Base-by-base conservation (phyloP, 2,329 filamentous ascomycete species). In the Microdochium paspali region DNA sequence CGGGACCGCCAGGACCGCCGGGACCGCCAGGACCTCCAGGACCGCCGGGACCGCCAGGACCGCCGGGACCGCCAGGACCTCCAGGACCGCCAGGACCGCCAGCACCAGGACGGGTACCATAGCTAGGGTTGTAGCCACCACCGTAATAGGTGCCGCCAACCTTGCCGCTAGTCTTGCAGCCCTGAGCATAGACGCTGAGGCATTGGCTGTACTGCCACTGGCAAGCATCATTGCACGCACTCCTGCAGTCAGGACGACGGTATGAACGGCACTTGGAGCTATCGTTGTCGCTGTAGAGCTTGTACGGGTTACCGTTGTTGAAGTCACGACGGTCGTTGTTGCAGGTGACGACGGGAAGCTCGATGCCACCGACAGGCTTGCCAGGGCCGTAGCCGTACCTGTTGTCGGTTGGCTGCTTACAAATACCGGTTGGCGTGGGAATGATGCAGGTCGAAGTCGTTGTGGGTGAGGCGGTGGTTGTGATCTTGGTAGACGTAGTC, bases 361-460 rank as follows among this genome's bases (percentile, higher is more conserved):
- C 61, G 46, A 80, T 77, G 50, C 65, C 69, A 44, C 73, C 76
- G 15, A 78, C 72, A 2, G 73, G 69, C 45, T 68, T 81, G 30
- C 83, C 78, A 2, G 84, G 81, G 1, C 78, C 80, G 58, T 90
- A 91, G 46, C 80, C 81, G 54, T 74, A 77, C 59, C 75, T 73
- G 54, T 77, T 75, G 64, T 66, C 73, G 46, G 65, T 61, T n/a
- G 76, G 71, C 61, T 79, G 73, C 30, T 59, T 64, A 69, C 76
- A 79, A 56, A 79, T 69, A 54, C 72, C 71, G 48, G 72, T 75
- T 1, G 73, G 69, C 28, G 69, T 61, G 2, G 75, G 71, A 46
- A 70, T 64, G 46, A 70, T 66, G 39, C 63, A 61, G 46, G 61
- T 60, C 21, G 62, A 60, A 18, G 61, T 56, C 23, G 50, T 46